These are phyloP conservation scores for Hypseocharis bilobata DNA, from an alignment of 441 rosid species.

Conservation along the genomic window DNA sequence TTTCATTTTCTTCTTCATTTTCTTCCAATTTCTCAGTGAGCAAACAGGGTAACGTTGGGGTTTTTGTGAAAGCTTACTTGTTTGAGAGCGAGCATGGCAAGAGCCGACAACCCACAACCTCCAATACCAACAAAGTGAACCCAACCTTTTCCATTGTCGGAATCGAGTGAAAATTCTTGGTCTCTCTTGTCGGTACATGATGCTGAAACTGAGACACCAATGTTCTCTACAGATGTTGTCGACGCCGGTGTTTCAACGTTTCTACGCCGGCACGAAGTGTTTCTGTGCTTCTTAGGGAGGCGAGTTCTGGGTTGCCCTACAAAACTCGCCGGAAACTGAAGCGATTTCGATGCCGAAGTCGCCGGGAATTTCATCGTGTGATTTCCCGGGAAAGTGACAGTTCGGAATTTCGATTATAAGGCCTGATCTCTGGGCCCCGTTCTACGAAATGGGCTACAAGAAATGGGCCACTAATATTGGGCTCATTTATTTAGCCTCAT, in stretches of 20 bases:
- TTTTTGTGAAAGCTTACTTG: slow-evolving; percentile 14
- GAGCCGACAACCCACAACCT: slow-evolving; percentile 28
- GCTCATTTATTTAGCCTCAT: too few relatives aligned
- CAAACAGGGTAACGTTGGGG: neutral
- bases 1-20: neutral
- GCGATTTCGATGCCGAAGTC: slow-evolving; percentile 5
- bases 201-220: neutral
- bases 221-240: neutral
- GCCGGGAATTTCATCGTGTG: slow-evolving; percentile 1
- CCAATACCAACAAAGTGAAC: slow-evolving; percentile 31
- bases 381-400: slow-evolving; percentile 19
- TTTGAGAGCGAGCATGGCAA: slow-evolving; percentile 27
- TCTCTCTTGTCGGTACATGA: neutral
- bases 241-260: neutral
- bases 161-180: neutral
- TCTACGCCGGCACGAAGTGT: neutral
- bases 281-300: neutral
- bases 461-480: too few relatives aligned
- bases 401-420: neutral
- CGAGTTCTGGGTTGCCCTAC: slow-evolving; percentile 8
- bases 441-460: neutral
- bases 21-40: neutral
- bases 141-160: slow-evolving; percentile 21
- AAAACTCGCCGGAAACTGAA: slow-evolving; percentile 12
- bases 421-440: too few relatives aligned